Percentiles rank a stretch among this genome's conserved stretches.
These are phyloP conservation scores for Trichoderma cornu-damae DNA, from an alignment of 2,329 filamentous ascomycete genomes.

Conservation along the genomic window DNA sequence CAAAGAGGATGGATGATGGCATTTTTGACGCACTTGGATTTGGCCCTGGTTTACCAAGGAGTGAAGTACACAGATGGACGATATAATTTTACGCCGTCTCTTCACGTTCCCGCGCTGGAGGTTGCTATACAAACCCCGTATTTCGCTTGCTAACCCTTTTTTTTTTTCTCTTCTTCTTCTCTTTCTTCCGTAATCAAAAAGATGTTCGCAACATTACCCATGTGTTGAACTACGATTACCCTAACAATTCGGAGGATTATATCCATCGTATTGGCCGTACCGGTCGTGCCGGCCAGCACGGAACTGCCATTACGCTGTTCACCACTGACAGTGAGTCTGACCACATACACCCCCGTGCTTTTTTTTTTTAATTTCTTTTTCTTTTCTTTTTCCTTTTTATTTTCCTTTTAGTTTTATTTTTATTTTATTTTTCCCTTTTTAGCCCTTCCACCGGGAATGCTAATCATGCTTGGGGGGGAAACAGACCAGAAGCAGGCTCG, in stretches of 20 bases:
- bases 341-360: no score
- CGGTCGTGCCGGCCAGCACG: slow-evolving; percentile 86
- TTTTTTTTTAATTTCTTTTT: no score
- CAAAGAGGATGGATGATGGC: slow-evolving; percentile 45
- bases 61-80: slow-evolving; percentile 48
- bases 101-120: slow-evolving; percentile 50
- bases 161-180: no score
- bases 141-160: slow-evolving; percentile 69
- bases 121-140: slow-evolving; percentile 51
- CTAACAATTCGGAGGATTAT: slow-evolving; percentile 98
- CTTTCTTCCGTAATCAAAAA: slow-evolving; percentile 52
- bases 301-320: slow-evolving; percentile 97
- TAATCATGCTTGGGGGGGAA: slow-evolving; percentile 30
- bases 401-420: no score
- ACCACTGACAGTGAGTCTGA: slow-evolving; percentile 90
- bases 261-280: slow-evolving; percentile 96
- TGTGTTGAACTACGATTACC: slow-evolving; percentile 99
- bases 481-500: slow-evolving; percentile 89
- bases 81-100: slow-evolving; percentile 46
- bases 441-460: slow-evolving; percentile 19
- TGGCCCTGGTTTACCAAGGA: slow-evolving; percentile 52
- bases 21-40: slow-evolving; percentile 54
- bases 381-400: no score
- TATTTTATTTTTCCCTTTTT: background rate
- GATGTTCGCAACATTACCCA: slow-evolving; percentile 99